Evolutionary conservation across 202 grass and related monocot species (phyloP), one percentile per base, ranked within the genome.

Genomic region (Cymbopogon flexuosus): DNA sequence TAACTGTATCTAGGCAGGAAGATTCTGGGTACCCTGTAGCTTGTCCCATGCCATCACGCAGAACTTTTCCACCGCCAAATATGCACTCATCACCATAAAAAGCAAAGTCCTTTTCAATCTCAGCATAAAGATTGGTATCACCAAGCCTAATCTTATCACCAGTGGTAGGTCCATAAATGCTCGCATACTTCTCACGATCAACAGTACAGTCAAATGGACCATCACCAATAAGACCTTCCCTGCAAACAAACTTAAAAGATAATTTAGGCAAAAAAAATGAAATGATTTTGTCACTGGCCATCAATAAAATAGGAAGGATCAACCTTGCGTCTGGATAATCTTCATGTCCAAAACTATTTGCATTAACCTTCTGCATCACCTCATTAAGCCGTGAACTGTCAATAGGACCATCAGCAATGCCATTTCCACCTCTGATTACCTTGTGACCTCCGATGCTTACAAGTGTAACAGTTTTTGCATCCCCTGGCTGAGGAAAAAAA

Each of bases 121-220:
- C 90, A 34, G 90, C 92, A 89, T 89, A 98, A 75, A 98, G 85
- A 30, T 91, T 77, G 22, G 92, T 98, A 73, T 98, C 95, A 43
- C 92, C 95, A 87, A 98, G 90, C 85, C 86, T 89, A 85, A 98
- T 93, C 78, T 94, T 98, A 83, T 98, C 95, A 42, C 95, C 95
- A 77, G 75, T 93, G 40, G 95, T 97, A 79, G 95, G 95, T 45
- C 95, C 95, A 86, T 97, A 97, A 87, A 94, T 94, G 88, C 89
- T 97, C 27, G 82, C 85, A 89, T 98, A 98, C 54, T 88, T 87
- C 85, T 98, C 95, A 77, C 77, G 88, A 51, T 91, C 70, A 87
- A 98, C 33, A 70, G 46, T 83, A 65, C 64, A 86, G 66, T 90
- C 88, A 30, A 93, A 84, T 81, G 86, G 74, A 79, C 85, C 78